Evolutionary conservation across 2,329 filamentous ascomycete genomes (phyloP).

Genomic region (Phyllosticta citrichinensis): DNA sequence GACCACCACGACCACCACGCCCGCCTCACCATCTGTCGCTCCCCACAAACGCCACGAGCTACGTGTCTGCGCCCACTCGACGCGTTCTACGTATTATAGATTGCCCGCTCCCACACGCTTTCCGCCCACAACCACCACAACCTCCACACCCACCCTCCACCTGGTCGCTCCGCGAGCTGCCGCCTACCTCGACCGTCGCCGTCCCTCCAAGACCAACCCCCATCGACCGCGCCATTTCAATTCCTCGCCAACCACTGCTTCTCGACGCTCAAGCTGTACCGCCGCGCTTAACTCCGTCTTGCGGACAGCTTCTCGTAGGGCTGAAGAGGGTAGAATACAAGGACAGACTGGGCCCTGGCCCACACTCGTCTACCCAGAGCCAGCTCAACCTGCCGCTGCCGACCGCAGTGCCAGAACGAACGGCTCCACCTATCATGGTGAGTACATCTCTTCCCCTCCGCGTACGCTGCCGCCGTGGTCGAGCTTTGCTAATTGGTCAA

Average conservation of each 20-base stretch:
- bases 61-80: constrained; percentile 4
- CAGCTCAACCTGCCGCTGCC: neutral
- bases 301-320: constrained; percentile 8
- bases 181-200: constrained; percentile 5
- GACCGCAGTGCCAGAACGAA: neutral
- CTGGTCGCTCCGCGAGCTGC: constrained; percentile 9
- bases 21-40: constrained; percentile 5
- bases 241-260: neutral
- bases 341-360: neutral
- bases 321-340: neutral
- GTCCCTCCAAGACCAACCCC: neutral
- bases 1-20: constrained; percentile 18
- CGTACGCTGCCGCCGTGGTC: neutral
- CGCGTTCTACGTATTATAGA: constrained; percentile 10
- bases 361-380: neutral
- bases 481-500: constrained; percentile 33
- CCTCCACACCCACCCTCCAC: neutral
- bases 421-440: constrained; percentile 22
- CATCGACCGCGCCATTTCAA: neutral
- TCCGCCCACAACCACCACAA: constrained; percentile 3
- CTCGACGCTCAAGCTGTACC: neutral
- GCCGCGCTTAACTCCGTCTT: constrained; percentile 9
- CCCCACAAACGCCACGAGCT: neutral
- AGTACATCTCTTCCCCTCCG: constrained; percentile 2
- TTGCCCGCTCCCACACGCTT: constrained; percentile 2